Evolutionary conservation across 2,329 filamentous ascomycete genomes (phyloP).

Genomic region (Metarhizium sp.): DNA sequence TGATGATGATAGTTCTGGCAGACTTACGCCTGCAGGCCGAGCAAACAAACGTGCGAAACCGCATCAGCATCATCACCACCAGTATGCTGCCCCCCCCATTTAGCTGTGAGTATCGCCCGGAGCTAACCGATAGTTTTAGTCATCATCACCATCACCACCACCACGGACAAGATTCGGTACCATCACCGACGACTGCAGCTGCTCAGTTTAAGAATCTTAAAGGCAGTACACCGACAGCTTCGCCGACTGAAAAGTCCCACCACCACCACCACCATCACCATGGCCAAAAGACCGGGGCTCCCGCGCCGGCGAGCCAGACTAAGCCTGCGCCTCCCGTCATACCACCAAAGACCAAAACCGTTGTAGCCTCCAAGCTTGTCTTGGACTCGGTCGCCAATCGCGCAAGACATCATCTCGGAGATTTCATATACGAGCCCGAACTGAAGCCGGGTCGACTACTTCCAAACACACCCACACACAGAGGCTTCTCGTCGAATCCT

Average conservation of each 20-base stretch:
- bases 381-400: constrained; percentile 61
- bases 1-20: constrained; percentile 58
- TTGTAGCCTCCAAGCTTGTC: constrained; percentile 59
- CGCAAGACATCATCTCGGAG: constrained; percentile 73
- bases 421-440: constrained; percentile 67
- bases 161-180: constrained; percentile 37
- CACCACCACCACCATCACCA: constrained; percentile 40
- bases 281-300: constrained; percentile 23
- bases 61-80: constrained; percentile 55
- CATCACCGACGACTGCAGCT: constrained; percentile 31
- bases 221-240: constrained; percentile 33
- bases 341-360: constrained; percentile 53
- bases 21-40: constrained; percentile 49
- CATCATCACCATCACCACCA: constrained; percentile 29
- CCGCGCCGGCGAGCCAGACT: constrained; percentile 13
- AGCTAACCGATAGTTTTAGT: background rate
- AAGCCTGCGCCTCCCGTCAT: constrained; percentile 21
- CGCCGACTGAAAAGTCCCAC: constrained; percentile 34
- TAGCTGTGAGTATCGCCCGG: background rate
- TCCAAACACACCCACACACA: constrained; percentile 27
- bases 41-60: constrained; percentile 62
- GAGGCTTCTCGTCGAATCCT: constrained; percentile 46
- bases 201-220: constrained; percentile 40
- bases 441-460: constrained; percentile 45
- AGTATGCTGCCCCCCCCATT: constrained; percentile 36